These are phyloP conservation scores for Aspergillus sp. DNA, from an alignment of 2,329 filamentous ascomycete species.

Conservation along the genomic window DNA sequence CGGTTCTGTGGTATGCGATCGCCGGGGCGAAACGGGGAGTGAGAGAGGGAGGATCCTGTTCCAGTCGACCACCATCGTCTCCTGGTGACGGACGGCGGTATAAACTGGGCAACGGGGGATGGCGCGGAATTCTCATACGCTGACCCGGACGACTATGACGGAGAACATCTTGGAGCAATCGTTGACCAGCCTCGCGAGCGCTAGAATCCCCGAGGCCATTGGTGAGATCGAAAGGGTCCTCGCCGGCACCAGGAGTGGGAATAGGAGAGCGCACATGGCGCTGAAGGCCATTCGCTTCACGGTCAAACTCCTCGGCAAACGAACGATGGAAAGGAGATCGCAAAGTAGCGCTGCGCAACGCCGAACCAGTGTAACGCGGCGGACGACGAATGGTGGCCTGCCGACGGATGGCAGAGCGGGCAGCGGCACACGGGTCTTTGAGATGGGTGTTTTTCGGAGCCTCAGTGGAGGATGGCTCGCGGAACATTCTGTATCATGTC, in stretches of 20 bases:
- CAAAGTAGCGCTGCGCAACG: conserved; percentile 26
- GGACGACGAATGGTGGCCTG: conserved; percentile 38
- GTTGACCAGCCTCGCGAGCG: conserved; percentile 33
- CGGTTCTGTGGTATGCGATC: conserved; percentile 26
- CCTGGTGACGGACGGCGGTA: conserved; percentile 21
- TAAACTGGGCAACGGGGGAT: conserved; percentile 28
- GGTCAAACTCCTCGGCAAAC: conserved; percentile 30
- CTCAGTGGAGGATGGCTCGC: conserved; percentile 50
- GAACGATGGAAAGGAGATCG: conserved; percentile 29
- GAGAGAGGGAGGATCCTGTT: conserved; percentile 25
- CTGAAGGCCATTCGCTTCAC: conserved; percentile 21
- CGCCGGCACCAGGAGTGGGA: conserved; percentile 22
- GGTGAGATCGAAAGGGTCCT: conserved; percentile 29
- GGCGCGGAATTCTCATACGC: conserved; percentile 35
- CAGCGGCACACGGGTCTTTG: conserved; percentile 54
- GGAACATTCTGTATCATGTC: conserved; percentile 50
- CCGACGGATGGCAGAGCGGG: conserved; percentile 59
- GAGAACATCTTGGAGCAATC: conserved; percentile 33
- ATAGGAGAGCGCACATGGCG: conserved; percentile 25
- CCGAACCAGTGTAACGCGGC: conserved; percentile 24
- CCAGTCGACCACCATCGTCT: conserved; percentile 14
- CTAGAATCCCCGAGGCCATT: conserved; percentile 18
- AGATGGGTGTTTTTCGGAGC: conserved; percentile 38
- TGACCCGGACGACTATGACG: conserved; percentile 32
- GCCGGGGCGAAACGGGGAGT: conserved; percentile 47